Conservation (phyloP, 2,329 filamentous ascomycete genomes). For the Aspergillus ochraceoroseus region DNA sequence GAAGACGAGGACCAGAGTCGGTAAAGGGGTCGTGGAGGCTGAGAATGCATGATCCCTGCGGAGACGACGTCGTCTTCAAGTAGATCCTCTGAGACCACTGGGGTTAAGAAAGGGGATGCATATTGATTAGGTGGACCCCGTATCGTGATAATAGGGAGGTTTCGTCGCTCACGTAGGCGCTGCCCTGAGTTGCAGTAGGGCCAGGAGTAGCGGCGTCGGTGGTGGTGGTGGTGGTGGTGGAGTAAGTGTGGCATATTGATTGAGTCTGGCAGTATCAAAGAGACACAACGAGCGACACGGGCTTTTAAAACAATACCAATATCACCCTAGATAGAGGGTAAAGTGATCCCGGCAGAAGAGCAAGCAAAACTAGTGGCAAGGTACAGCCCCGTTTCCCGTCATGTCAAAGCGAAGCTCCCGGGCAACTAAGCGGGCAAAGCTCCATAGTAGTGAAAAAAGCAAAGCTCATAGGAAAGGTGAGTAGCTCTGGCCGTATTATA, state of each 20-base stretch:
- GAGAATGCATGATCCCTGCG: slow-evolving; percentile 32
- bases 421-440: slow-evolving; percentile 3
- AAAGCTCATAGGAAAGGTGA: too few relatives aligned
- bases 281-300: background rate
- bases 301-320: slow-evolving; percentile 2
- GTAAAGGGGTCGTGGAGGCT: slow-evolving; percentile 19
- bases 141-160: slow-evolving; percentile 20
- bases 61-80: slow-evolving; percentile 31
- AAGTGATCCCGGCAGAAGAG: slow-evolving; percentile 3
- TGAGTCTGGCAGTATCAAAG: background rate
- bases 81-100: slow-evolving; percentile 23
- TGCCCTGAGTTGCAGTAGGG: slow-evolving; percentile 30
- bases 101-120: slow-evolving; percentile 16
- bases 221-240: slow-evolving; percentile 28
- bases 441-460: background rate
- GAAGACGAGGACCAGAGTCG: slow-evolving; percentile 29
- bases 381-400: slow-evolving; percentile 2
- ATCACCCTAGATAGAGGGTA: background rate
- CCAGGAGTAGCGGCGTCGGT: slow-evolving; percentile 37
- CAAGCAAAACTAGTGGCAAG: background rate
- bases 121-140: slow-evolving; percentile 10
- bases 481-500: too few relatives aligned
- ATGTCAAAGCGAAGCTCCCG: slow-evolving; percentile 1
- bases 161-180: slow-evolving; percentile 22
- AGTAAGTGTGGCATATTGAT: slow-evolving; percentile 26